phyloP scores from a whole-genome alignment of 306 rosid species.

The Trichosanthes cucumerina region DNA sequence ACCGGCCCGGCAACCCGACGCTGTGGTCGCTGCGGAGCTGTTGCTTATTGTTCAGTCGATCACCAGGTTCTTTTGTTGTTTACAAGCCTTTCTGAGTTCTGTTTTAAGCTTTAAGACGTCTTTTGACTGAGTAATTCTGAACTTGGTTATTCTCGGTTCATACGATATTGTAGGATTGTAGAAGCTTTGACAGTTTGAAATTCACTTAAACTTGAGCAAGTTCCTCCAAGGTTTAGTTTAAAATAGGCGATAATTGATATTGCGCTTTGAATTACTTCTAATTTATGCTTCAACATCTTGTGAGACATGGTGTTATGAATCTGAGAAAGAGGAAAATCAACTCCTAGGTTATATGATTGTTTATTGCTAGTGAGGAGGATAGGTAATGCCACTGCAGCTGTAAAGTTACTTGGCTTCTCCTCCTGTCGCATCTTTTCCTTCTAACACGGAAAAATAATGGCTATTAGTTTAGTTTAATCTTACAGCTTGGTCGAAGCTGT shows the following conservation, averaged over 20 bases:
- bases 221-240: not conserved
- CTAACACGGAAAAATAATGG: not conserved
- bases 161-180: not conserved
- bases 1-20: constrained; percentile 41
- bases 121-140: not conserved
- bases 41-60: constrained; percentile 68
- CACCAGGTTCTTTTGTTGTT: constrained; percentile 45
- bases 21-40: constrained; percentile 71
- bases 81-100: not conserved
- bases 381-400: not conserved
- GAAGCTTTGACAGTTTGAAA: not conserved
- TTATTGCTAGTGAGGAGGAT: not conserved
- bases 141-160: not conserved
- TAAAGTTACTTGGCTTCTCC: not conserved
- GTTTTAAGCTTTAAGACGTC: not conserved
- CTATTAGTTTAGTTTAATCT: not conserved
- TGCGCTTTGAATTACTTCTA: not conserved
- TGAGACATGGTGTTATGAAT: not conserved
- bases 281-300: not conserved
- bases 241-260: not conserved
- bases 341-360: not conserved
- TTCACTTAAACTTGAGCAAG: not conserved
- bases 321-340: not conserved
- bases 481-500: not conserved
- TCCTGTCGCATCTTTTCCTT: not conserved